Evolutionary conservation across 352 stramenopile species (phyloP).

Genomic region (Phytophthora multivora): DNA sequence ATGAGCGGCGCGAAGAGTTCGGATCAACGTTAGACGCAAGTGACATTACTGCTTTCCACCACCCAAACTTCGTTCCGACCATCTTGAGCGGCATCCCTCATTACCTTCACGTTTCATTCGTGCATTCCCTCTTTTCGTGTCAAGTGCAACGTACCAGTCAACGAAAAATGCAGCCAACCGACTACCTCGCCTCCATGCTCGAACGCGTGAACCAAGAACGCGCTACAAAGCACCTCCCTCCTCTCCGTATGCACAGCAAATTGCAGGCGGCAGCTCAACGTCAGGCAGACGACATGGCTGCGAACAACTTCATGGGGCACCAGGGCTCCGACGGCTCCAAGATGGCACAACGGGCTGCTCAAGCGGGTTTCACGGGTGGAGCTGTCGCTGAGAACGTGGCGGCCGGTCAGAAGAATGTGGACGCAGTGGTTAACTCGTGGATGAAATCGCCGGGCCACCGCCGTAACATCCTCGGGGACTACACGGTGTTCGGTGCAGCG

Average conservation of each 20-base stretch:
- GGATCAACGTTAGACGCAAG: constrained; percentile 1
- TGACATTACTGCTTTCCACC: constrained; percentile 18
- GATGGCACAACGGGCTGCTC: constrained; percentile 34
- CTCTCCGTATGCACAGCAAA: constrained; percentile 44
- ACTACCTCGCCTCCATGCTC: constrained; percentile 37
- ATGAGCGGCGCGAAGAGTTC: constrained; percentile 4
- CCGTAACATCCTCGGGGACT: constrained; percentile 41
- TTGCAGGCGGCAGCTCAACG: constrained; percentile 21
- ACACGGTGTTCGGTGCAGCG: constrained; percentile 36
- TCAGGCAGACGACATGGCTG: constrained; percentile 41
- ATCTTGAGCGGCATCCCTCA: neutral
- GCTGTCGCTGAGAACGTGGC: constrained; percentile 56
- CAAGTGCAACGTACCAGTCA: neutral
- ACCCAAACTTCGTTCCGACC: constrained; percentile 11
- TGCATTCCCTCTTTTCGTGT: constrained; percentile 8
- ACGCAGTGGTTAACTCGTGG: constrained; percentile 49
- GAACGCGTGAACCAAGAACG: constrained; percentile 51
- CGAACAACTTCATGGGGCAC: constrained; percentile 51
- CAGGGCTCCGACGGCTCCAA: constrained; percentile 46
- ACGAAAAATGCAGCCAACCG: constrained; percentile 24
- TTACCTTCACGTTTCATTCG: constrained; percentile 16
- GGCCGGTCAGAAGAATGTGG: constrained; percentile 44
- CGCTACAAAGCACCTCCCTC: constrained; percentile 29
- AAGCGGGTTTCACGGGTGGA: constrained; percentile 46
- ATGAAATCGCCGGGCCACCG: constrained; percentile 55